These are phyloP conservation scores for Fusarium sp. DNA, from an alignment of 2,329 filamentous ascomycete species.

Conservation along the genomic window DNA sequence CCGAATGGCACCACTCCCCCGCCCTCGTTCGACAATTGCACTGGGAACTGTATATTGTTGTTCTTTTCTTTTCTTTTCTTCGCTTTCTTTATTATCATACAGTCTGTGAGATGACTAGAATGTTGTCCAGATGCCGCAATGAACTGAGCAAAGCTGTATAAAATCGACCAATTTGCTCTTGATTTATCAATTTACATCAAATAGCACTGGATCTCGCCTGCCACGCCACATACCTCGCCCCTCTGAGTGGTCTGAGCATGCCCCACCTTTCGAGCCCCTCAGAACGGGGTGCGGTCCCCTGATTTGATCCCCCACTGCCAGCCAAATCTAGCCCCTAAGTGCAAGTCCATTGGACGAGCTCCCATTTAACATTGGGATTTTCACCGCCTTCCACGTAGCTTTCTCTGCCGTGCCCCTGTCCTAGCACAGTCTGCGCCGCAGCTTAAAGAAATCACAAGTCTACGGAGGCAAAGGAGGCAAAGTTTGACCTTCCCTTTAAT, in stretches of 20 bases:
- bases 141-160: background rate
- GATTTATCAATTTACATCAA: background rate
- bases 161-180: background rate
- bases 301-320: constrained; percentile 16
- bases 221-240: constrained; percentile 40
- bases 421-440: constrained; percentile 18
- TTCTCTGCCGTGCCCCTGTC: constrained; percentile 20
- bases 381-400: constrained; percentile 49
- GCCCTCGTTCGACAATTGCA: constrained; percentile 34
- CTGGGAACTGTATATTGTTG: too few relatives aligned
- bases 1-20: constrained; percentile 46
- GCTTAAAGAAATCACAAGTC: constrained; percentile 8
- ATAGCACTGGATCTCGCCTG: background rate
- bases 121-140: background rate
- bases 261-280: constrained; percentile 46
- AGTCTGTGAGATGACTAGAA: background rate
- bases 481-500: constrained; percentile 36
- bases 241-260: constrained; percentile 34
- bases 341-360: constrained; percentile 11
- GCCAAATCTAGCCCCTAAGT: constrained; percentile 40
- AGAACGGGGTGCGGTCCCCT: constrained; percentile 36
- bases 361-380: constrained; percentile 36
- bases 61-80: too few relatives aligned
- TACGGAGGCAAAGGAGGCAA: constrained; percentile 30
- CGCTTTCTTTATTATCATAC: background rate